Conservation (phyloP, 768 basidiomycete genomes). For the Gelatoporia subvermispora region DNA sequence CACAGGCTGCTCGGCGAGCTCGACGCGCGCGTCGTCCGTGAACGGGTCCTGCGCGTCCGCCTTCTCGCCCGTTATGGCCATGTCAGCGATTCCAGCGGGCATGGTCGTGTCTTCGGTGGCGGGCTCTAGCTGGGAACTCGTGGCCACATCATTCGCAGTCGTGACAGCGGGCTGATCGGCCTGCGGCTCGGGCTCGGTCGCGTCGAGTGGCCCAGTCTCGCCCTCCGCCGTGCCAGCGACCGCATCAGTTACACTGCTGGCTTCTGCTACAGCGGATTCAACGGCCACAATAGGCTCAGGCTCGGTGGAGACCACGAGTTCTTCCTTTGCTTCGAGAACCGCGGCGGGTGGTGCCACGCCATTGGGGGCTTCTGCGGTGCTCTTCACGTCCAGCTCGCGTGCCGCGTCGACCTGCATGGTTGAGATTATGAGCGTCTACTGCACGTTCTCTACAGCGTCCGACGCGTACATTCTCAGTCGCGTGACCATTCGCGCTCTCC, state of each 20-base stretch:
- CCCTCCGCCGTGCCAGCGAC: constrained; percentile 1
- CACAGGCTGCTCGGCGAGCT: not conserved
- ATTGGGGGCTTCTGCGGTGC: not conserved
- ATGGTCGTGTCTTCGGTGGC: not conserved
- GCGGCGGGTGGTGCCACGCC: too few species aligned
- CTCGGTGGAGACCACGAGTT: not conserved
- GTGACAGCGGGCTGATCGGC: too few species aligned
- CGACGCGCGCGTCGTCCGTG: too few species aligned
- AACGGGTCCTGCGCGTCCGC: too few species aligned
- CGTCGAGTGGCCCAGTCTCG: not conserved
- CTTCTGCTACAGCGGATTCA: constrained; percentile 4
- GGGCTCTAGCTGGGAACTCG: not conserved
- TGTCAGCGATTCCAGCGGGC: not conserved
- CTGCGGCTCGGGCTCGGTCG: not conserved
- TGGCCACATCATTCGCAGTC: too few species aligned
- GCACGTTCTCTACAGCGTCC: too few species aligned
- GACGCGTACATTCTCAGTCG: too few species aligned
- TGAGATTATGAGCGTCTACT: too few species aligned
- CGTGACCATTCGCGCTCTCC: too few species aligned
- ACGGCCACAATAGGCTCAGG: not conserved
- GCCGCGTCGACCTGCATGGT: too few species aligned
- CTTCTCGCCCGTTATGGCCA: not conserved
- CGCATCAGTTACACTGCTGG: not conserved
- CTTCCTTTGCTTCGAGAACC: not conserved
- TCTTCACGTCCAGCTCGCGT: not conserved